Evolutionary conservation across 768 basidiomycete species (phyloP).

Genomic region (Trametes maxima): DNA sequence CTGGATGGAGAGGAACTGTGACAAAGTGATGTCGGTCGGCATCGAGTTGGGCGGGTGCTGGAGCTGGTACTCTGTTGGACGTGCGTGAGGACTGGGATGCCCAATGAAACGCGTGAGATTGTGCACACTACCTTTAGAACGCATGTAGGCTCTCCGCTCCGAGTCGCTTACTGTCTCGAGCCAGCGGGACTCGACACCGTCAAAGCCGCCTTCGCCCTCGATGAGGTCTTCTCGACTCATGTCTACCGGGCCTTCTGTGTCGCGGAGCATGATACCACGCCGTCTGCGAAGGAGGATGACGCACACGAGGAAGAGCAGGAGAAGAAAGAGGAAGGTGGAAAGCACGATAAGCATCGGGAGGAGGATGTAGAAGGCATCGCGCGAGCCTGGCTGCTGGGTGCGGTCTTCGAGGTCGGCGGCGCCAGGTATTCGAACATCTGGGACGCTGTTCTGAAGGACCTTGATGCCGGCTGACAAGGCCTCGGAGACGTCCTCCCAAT

Average conservation of each 20-base stretch:
- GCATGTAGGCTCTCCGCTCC: conserved; percentile 68
- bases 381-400: conserved; percentile 27
- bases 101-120: background rate
- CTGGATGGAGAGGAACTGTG: conserved; percentile 98
- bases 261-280: conserved; percentile 76
- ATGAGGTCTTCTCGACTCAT: conserved; percentile 90
- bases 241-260: conserved; percentile 91
- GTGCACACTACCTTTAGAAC: conserved; percentile 76
- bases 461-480: conserved; percentile 21
- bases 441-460: conserved; percentile 14
- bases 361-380: conserved; percentile 81
- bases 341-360: conserved; percentile 94
- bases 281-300: conserved; percentile 81
- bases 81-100: conserved; percentile 1
- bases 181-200: conserved; percentile 92
- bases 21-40: conserved; percentile 96
- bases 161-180: conserved; percentile 77
- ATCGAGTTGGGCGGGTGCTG: conserved; percentile 96
- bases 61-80: conserved; percentile 66
- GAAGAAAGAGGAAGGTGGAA: conserved; percentile 88
- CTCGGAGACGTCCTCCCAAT: conserved; percentile 22
- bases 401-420: conserved; percentile 14
- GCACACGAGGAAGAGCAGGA: conserved; percentile 89
- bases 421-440: conserved; percentile 1
- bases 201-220: conserved; percentile 91